Base-by-base conservation (phyloP, 305 asterid species). In the Fraxinus nigra region DNA sequence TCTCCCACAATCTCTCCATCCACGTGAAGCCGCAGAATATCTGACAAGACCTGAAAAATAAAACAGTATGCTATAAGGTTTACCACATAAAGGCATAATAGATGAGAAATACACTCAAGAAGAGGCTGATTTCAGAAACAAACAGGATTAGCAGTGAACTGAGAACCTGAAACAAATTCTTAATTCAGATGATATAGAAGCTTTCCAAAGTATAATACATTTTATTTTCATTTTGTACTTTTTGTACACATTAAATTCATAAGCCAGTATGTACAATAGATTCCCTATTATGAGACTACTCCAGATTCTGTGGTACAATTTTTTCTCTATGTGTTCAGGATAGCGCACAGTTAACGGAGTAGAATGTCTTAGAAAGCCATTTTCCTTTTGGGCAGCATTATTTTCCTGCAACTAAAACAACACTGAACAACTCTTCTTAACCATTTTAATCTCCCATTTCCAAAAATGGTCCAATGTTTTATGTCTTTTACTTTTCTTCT, bases 1-100 rank as follows among this genome's bases (percentile, higher is more conserved):
- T 92, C 94, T 34, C 91, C 97, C 67, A 83, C 90, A 80, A 91
- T 86, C 88, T 91, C 89, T 78, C 95, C 97, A 79, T 92, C 91
- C 79, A 93, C 56, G 84, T 91, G 83, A 83, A 95, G 96, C 85
- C 89, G 89, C 81, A 92, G 11, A 84, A 83, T 54, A 82, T 86
- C 87, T 75, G 81, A 81, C 61, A 85, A 87, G 72, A 89, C 90
- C 98, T 95, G 92, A 78, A 88, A 76, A 78, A 77, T 32, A 74
- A 86, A 78, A 43, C 81, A 14, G 63, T 38, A 43, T 32, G 67
- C 80, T 13, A 72, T 63, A 63, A 85, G 79, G 30, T 85, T 80
- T 65, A 81, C 78, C 79, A 32, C 80, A 85, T 32, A 81, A 63
- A 85, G 40, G 43, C 82, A 78, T 26, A 35, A 67, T 8, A 81